phyloP scores from a whole-genome alignment of 2,329 filamentous ascomycete genomes.

The Mycosphaerella arachidis region DNA sequence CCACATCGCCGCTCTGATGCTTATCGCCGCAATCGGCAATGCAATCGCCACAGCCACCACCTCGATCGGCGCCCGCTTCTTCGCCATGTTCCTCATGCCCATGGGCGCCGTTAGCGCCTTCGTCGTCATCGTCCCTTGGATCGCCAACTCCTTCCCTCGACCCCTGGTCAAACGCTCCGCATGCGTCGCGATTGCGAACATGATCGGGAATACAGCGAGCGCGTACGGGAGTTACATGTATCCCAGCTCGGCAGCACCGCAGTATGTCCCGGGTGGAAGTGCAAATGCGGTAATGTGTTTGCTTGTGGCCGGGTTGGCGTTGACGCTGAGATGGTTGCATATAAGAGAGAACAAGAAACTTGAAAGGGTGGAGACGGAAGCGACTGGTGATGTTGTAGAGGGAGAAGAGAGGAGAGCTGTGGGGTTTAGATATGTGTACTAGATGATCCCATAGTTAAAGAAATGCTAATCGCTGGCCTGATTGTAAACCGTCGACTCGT shows the following conservation, averaged over 20 bases:
- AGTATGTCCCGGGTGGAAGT: slow-evolving; percentile 36
- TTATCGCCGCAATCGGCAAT: slow-evolving; percentile 51
- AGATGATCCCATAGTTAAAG: background rate
- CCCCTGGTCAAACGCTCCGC: slow-evolving; percentile 70
- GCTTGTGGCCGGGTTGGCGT: slow-evolving; percentile 34
- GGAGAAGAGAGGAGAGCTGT: background rate
- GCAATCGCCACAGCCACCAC: slow-evolving; percentile 52
- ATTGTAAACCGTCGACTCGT: too few relatives aligned
- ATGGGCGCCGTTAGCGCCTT: slow-evolving; percentile 14
- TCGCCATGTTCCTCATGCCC: slow-evolving; percentile 58
- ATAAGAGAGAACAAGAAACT: slow-evolving; percentile 35
- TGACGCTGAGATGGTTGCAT: slow-evolving; percentile 34
- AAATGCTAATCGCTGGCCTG: too few relatives aligned
- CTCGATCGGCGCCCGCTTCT: slow-evolving; percentile 51
- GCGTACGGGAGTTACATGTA: slow-evolving; percentile 36
- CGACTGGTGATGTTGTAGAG: slow-evolving; percentile 4
- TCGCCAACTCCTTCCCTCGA: slow-evolving; percentile 25
- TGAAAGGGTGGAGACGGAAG: slow-evolving; percentile 21
- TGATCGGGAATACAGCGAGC: slow-evolving; percentile 34
- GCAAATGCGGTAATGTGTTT: slow-evolving; percentile 36
- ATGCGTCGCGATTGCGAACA: slow-evolving; percentile 67
- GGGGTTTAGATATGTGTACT: slow-evolving; percentile 19
- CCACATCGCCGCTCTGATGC: slow-evolving; percentile 53
- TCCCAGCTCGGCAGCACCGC: slow-evolving; percentile 32
- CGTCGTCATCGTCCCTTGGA: slow-evolving; percentile 30